These are phyloP conservation scores for Starmerella bombicola DNA, from an alignment of 805 yeast genomes.

Conservation along the genomic window DNA sequence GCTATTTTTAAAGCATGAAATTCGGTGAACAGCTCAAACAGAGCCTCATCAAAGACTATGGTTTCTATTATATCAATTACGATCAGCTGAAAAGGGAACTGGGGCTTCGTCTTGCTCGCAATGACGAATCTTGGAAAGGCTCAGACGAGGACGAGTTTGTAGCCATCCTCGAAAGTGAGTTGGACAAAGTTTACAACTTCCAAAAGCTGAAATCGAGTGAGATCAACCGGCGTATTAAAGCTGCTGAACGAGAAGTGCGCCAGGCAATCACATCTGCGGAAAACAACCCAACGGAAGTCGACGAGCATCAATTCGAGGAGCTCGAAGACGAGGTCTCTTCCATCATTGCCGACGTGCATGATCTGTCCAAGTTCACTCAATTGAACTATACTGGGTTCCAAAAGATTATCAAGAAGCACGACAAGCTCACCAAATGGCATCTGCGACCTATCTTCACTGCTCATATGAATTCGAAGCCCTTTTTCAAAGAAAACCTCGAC, in stretches of 20 bases:
- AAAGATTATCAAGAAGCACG: slow-evolving; percentile 92
- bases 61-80: slow-evolving; percentile 80
- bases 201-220: slow-evolving; percentile 81
- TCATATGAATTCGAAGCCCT: slow-evolving; percentile 84
- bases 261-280: slow-evolving; percentile 41
- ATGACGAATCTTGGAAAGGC: slow-evolving; percentile 56
- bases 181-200: slow-evolving; percentile 87
- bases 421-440: slow-evolving; percentile 68
- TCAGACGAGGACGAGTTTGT: slow-evolving; percentile 73
- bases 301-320: slow-evolving; percentile 59
- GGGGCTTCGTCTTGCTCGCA: slow-evolving; percentile 48
- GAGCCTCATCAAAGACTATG: slow-evolving; percentile 79
- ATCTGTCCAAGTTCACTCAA: slow-evolving; percentile 83
- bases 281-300: slow-evolving; percentile 29
- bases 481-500: slow-evolving; percentile 91
- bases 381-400: slow-evolving; percentile 95
- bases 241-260: slow-evolving; percentile 59
- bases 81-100: slow-evolving; percentile 79
- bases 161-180: slow-evolving; percentile 59
- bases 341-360: slow-evolving; percentile 94
- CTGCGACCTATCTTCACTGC: slow-evolving; percentile 89
- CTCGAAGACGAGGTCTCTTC: slow-evolving; percentile 69
- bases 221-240: slow-evolving; percentile 71
- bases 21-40: slow-evolving; percentile 88
- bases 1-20: too few species aligned